Conservation (phyloP, 805 yeast species). For the Cephaloascus albidus region DNA sequence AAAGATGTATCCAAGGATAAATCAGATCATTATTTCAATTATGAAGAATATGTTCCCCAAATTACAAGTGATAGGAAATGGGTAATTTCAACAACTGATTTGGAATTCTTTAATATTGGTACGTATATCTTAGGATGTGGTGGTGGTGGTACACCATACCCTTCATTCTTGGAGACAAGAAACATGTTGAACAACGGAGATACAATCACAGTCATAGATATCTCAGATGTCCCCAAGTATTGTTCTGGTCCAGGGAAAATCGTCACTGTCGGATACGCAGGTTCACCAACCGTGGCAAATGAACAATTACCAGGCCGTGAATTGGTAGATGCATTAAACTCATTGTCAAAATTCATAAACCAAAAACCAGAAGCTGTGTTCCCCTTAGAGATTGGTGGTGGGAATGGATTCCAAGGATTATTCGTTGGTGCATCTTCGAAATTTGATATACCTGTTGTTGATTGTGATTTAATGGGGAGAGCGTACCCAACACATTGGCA, state of each 20-base stretch:
- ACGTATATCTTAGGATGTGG: slow-evolving; percentile 11
- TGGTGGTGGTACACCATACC: slow-evolving; percentile 11
- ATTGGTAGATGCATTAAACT: slow-evolving; percentile 6
- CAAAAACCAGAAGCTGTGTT: slow-evolving; percentile 6
- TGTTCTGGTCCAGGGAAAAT: slow-evolving; percentile 4
- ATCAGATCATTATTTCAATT: slow-evolving; percentile 2
- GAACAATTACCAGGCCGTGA: slow-evolving; percentile 8
- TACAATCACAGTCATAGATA: slow-evolving; percentile 6
- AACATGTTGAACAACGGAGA: slow-evolving; percentile 7
- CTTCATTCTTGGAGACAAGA: slow-evolving; percentile 6
- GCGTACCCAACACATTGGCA: slow-evolving; percentile 8
- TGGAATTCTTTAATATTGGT: slow-evolving; percentile 32
- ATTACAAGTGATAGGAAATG: slow-evolving; percentile 16
- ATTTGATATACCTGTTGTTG: slow-evolving; percentile 8
- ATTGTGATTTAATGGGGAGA: slow-evolving; percentile 10
- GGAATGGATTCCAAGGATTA: slow-evolving; percentile 12
- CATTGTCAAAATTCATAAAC: slow-evolving; percentile 3
- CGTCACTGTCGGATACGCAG: slow-evolving; percentile 9
- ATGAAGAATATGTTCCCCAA: slow-evolving; percentile 17
- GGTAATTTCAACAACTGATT: slow-evolving; percentile 28
- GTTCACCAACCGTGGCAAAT: slow-evolving; percentile 10
- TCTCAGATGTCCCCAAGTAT: slow-evolving; percentile 4
- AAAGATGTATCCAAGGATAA: slow-evolving; percentile 9
- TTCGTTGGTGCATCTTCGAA: slow-evolving; percentile 4
- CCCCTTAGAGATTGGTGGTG: slow-evolving; percentile 17